Evolutionary conservation across 176 grass and related monocot species (phyloP).

Genomic region (Raddia distichophylla): DNA sequence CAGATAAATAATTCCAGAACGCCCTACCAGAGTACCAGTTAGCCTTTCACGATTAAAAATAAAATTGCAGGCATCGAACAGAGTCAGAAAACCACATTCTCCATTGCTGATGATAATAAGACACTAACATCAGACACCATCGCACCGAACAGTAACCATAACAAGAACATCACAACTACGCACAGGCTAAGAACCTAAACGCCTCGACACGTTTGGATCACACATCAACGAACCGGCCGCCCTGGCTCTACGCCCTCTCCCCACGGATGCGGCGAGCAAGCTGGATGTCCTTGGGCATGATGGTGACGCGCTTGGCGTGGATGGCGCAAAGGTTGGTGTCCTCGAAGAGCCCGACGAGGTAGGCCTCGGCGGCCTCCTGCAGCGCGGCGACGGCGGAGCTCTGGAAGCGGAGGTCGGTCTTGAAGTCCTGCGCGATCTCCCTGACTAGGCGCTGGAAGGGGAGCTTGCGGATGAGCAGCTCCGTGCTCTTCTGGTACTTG

Average conservation of each 20-base stretch:
- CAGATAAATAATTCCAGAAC: too few species aligned
- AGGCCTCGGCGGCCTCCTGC: constrained; percentile 75
- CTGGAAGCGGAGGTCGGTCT: constrained; percentile 79
- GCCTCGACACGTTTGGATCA: neutral
- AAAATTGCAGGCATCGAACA: too few species aligned
- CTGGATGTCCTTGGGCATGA: constrained; percentile 86
- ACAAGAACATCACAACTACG: neutral
- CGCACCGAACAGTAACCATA: neutral
- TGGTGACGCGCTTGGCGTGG: constrained; percentile 78
- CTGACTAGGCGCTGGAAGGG: constrained; percentile 67
- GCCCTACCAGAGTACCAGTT: too few species aligned
- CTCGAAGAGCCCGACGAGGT: constrained; percentile 75
- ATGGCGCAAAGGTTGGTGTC: constrained; percentile 82
- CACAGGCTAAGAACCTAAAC: neutral
- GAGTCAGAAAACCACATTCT: neutral
- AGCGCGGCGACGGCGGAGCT: constrained; percentile 68
- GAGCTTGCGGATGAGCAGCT: constrained; percentile 74
- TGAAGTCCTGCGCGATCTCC: constrained; percentile 79
- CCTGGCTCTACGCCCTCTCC: constrained; percentile 49
- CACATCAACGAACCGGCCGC: rapidly evolving
- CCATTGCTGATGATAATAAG: constrained; percentile 26
- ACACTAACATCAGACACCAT: constrained; percentile 5
- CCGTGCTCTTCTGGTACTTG: constrained; percentile 87
- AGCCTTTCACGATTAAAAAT: too few species aligned
- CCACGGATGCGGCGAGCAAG: constrained; percentile 65